Evolutionary conservation across 2,329 filamentous ascomycete species (phyloP).

Genomic region (Trichoderma endophyticum): DNA sequence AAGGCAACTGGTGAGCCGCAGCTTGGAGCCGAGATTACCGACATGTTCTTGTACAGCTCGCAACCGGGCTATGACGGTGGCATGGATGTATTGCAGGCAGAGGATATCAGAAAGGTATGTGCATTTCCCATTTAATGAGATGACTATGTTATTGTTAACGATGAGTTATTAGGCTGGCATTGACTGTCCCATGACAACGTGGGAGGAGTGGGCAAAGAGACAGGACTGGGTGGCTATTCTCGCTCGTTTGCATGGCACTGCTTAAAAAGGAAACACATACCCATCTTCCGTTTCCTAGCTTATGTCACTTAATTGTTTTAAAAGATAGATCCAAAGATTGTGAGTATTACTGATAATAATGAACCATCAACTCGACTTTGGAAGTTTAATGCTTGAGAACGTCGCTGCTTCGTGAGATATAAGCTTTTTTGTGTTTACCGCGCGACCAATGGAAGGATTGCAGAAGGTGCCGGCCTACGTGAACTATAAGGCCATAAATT

Average conservation of each 20-base stretch:
- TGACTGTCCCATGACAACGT: constrained; percentile 42
- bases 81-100: constrained; percentile 41
- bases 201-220: constrained; percentile 35
- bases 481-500: not conserved
- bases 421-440: too few relatives aligned
- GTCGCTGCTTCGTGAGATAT: too few relatives aligned
- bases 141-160: not conserved
- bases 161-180: constrained; percentile 36
- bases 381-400: not conserved
- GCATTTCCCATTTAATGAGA: not conserved
- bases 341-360: not conserved
- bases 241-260: not conserved
- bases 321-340: not conserved
- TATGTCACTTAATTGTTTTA: not conserved
- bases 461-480: not conserved
- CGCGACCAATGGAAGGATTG: too few relatives aligned
- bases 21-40: constrained; percentile 41
- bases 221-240: constrained; percentile 35
- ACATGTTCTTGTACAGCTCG: constrained; percentile 47
- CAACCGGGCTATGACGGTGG: constrained; percentile 50
- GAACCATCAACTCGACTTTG: not conserved
- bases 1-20: constrained; percentile 37
- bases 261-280: not conserved
- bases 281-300: not conserved
- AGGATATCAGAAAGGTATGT: constrained; percentile 43